Conservation (phyloP, 179 eudicot species). For the Monotropa hypopitys region DNA sequence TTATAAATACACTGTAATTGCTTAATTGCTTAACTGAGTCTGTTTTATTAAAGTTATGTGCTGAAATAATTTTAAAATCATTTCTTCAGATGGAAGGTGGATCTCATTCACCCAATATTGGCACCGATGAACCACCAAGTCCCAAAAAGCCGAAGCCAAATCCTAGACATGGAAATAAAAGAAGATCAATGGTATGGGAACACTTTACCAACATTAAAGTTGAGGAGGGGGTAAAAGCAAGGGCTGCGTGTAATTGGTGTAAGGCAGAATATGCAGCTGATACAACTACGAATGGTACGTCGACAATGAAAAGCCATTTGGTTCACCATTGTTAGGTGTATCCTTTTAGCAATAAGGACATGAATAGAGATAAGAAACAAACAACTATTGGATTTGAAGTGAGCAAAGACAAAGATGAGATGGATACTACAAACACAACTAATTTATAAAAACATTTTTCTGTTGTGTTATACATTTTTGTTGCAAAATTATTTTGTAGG, state of each 20-base stretch:
- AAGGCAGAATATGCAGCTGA: not conserved
- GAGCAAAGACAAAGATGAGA: not conserved
- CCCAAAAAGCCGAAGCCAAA: not conserved
- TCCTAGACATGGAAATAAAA: not conserved
- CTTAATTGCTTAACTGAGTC: too few species aligned
- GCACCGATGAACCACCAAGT: not conserved
- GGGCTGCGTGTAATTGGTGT: not conserved
- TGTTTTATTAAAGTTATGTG: too few species aligned
- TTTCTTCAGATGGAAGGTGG: too few species aligned
- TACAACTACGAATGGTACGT: not conserved
- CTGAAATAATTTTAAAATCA: too few species aligned
- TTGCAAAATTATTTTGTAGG: too few species aligned
- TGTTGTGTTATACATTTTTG: too few species aligned
- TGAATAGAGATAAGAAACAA: not conserved
- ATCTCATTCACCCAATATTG: too few species aligned
- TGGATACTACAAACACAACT: too few species aligned
- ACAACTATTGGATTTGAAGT: not conserved
- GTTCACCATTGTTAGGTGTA: too few species aligned
- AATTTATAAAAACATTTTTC: too few species aligned
- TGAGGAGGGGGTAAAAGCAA: not conserved
- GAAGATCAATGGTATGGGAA: not conserved
- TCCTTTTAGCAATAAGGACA: too few species aligned
- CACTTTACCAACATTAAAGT: not conserved
- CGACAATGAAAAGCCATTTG: not conserved
- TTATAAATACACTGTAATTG: too few species aligned